Base-by-base conservation (phyloP, 2,329 filamentous ascomycete genomes). In the Ophiostoma ulmi region DNA sequence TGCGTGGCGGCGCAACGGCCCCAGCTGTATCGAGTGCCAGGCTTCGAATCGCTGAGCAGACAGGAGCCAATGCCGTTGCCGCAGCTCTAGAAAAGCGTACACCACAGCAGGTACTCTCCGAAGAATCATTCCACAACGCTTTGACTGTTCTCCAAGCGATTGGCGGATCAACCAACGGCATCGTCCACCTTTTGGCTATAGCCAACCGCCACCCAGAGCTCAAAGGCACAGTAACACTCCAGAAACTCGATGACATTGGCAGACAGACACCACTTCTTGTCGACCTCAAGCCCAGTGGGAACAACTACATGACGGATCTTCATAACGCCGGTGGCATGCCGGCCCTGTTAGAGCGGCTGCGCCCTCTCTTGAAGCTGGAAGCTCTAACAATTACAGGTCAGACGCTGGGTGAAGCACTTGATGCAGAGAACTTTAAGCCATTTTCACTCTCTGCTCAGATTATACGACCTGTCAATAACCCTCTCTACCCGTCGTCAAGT, bases 271-370 rank as follows among this genome's bases (percentile, higher is more conserved):
- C 93, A 0, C 88, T 95, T 76, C 86, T 97, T 58, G 91, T 94
- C 0, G 91, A 96, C 77, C 83, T 97, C 22, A 92, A 94, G n/a
- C 94, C 94, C 0, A 91, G 88, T 72, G 94, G 94, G 0, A 89
- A 91, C 70, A 94, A 93, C 77, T 91, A 93, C 78, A 96, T 97
- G 89, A 92, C 90, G 5, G 93, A 97, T 77, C 88, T 97, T 58
- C 95, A 95, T 79, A 90, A 93, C 72, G 90, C 95, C 69, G 94
- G 94, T 35, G 94, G 94, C 39, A 92, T 95, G 79, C 89, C 91
- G 0, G 90, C 91, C 0, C 88, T 97, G 0, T 87, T 97, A 74
- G 93, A 93, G 75, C 82, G 92, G 31, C 85, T 97, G 22, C 89
- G 89, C 1, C 90, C 90, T 0, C 83, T 97, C 0, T 83, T 97